phyloP scores from a whole-genome alignment of 805 yeast genomes.

The Clavispora carvajalis region DNA sequence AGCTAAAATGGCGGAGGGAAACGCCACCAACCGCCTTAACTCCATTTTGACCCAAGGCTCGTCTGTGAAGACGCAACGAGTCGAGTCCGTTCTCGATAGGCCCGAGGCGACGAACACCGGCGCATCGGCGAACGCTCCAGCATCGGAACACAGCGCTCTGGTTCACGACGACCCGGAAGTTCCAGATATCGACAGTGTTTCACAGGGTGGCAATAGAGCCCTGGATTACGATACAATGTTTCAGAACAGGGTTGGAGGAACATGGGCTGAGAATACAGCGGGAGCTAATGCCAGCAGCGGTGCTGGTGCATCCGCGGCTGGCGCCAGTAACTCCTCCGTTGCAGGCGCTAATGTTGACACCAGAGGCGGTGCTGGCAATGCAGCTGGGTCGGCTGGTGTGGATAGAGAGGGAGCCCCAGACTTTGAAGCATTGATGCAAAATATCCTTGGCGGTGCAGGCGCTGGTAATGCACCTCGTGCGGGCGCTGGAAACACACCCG shows the following conservation, averaged over 20 bases:
- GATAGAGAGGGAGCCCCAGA: too few relatives aligned
- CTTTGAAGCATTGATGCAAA: too few relatives aligned
- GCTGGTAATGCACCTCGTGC: too few relatives aligned
- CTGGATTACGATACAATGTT: conserved; percentile 32
- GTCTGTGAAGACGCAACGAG: conserved; percentile 27
- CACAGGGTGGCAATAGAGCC: conserved; percentile 10
- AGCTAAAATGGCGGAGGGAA: conserved; percentile 54
- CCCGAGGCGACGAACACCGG: conserved; percentile 2
- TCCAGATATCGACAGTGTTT: conserved; percentile 28
- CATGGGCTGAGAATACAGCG: too few relatives aligned
- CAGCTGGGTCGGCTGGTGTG: too few relatives aligned
- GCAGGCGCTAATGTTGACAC: too few relatives aligned
- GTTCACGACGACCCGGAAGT: conserved; percentile 36
- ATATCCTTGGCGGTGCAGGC: too few relatives aligned
- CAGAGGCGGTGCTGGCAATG: too few relatives aligned
- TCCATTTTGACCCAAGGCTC: conserved; percentile 38
- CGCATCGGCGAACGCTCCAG: conserved; percentile 1
- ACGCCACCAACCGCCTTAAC: conserved; percentile 49
- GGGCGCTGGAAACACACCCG: too few relatives aligned
- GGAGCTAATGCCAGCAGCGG: conserved; percentile 7
- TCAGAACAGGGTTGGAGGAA: conserved; percentile 22
- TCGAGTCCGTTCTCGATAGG: conserved; percentile 33
- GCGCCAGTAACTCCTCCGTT: too few relatives aligned
- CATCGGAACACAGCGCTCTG: conserved; percentile 3
- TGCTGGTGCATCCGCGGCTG: too few relatives aligned